Evolutionary conservation across 106 monocot species (phyloP), one percentile per base, ranked within the genome.

Genomic region (Acanthochlamys bracteata): DNA sequence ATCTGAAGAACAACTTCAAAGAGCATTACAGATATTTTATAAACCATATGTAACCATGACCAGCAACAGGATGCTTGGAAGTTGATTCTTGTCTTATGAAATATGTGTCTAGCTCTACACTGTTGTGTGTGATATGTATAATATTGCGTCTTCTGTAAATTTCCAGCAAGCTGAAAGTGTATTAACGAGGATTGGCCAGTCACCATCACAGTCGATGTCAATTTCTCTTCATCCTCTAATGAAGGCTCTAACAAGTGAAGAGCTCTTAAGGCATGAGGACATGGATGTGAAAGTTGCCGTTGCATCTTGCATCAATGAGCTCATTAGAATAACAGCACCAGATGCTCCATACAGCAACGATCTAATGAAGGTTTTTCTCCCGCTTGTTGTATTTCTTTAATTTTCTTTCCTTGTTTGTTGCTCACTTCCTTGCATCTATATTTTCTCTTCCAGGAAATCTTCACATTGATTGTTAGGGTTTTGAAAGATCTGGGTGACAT

Each of bases 271-370:
- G 12, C 78, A 79, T 69, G 16, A 63, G 41, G 59, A 79, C 39
- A 53, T 53, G 24, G 69, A 79, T 73, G 73, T 73, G 39, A 73
- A 69, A 73, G 63, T 73, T 19, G 8, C 49, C 59, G 69, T 73
- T 33, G 63, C 69, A 53, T 63, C 63, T 73, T 73, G 69, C 60
- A 64, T 79, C 4, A 69, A 68, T 69, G 78, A 79, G 47, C 58
- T 79, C 17, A 64, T 64, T 20, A 73, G 78, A 73, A 78, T 78
- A 63, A 79, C 78, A 4, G 78, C 78, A 63, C 78, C 78, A 24
- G 63, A 69, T 27, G 57, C 73, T 61, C 65, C 73, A 60, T 79
- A 73, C 42, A 57, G 63, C 27, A 68, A 79, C 64, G 58, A 69
- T 17, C 9, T 73, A 40, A 79, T 79, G 78, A 79, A 79, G 27